Evolutionary conservation across 1,139 yeast genomes (phyloP), one percentile per base, ranked within the genome.

Genomic region (Saccharomyces pastorianus): DNA sequence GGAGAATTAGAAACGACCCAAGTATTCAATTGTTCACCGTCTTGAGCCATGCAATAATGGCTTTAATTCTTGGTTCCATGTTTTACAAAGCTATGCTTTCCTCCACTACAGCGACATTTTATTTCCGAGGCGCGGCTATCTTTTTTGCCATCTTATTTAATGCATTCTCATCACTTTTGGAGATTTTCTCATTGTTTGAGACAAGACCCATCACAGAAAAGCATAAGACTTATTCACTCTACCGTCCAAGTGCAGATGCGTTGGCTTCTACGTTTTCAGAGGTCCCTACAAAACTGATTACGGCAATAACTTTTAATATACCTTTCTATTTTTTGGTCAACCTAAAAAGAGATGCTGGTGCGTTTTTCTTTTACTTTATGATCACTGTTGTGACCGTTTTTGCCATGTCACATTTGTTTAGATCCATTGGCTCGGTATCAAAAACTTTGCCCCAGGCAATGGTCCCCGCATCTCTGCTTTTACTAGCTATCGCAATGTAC

Each of bases 131-230:
- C 54, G 83, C 88, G 27, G 74, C 83, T 27, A 65, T 85, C 65
- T 85, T 85, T 73, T 83, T 83, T 68, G 84, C 88, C 46, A 77
- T 84, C 48, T 73, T 85, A 62, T 84, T 82, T 70, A 84, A 84
- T 65, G 85, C 87, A 11, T 81, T 85, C 68, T 73, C 83, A 17
- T 81, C 88, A 8, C 70, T 83, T 57, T 73, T 84, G 62, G 90
- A 85, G 68, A 79, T 85, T 56, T 76, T 83, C 68, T 70, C 83
- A n/a, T 70, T 82, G 55, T 78, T 73, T 60, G 85, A 81, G 61
- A 81, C 85, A n/a, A 78, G 89, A 59, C 79, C 83, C 1, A 79
- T 85, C 59, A 85, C 83, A 17, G 88, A 83, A 64, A 85, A 85
- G 63, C 91, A 85, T 61, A 81, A 82, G 61, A 73, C 78, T 50